These are phyloP conservation scores for Exophiala sp. DNA, from an alignment of 2,329 filamentous ascomycete genomes.

Conservation along the genomic window DNA sequence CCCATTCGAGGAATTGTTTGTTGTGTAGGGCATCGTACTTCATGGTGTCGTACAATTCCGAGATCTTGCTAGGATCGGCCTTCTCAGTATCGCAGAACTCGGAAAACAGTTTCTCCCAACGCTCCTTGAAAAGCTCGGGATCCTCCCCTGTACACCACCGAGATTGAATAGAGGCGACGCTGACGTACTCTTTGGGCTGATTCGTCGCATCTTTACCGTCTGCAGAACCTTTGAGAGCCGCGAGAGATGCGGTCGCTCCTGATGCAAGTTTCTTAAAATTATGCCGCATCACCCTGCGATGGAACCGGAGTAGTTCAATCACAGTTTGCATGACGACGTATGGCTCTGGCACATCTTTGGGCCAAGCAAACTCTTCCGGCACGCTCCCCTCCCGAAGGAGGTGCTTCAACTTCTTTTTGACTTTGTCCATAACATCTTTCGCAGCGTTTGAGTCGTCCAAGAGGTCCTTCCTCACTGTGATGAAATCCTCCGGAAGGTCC, in stretches of 20 bases:
- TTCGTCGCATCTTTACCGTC: slow-evolving; percentile 23
- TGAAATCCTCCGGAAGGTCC: slow-evolving; percentile 76
- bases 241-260: slow-evolving; percentile 55
- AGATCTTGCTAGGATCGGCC: slow-evolving; percentile 97
- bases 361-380: slow-evolving; percentile 97
- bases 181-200: slow-evolving; percentile 40
- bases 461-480: slow-evolving; percentile 86
- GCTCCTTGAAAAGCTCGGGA: slow-evolving; percentile 85
- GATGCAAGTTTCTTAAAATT: slow-evolving; percentile 79
- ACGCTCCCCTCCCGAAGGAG: slow-evolving; percentile 87
- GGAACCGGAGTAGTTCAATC: slow-evolving; percentile 95
- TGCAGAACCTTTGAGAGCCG: slow-evolving; percentile 26
- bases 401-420: slow-evolving; percentile 98
- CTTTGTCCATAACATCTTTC: slow-evolving; percentile 99
- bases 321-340: slow-evolving; percentile 87
- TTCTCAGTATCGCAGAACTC: slow-evolving; percentile 97
- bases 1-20: slow-evolving; percentile 91
- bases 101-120: slow-evolving; percentile 96
- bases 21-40: slow-evolving; percentile 98
- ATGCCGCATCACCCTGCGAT: slow-evolving; percentile 87
- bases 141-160: slow-evolving; percentile 97
- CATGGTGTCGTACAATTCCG: slow-evolving; percentile 98
- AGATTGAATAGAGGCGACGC: slow-evolving; percentile 68
- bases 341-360: slow-evolving; percentile 84
- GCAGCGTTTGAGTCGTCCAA: slow-evolving; percentile 96